phyloP scores from a whole-genome alignment of 306 rosid genomes.

The Sechiopsis laciniata region DNA sequence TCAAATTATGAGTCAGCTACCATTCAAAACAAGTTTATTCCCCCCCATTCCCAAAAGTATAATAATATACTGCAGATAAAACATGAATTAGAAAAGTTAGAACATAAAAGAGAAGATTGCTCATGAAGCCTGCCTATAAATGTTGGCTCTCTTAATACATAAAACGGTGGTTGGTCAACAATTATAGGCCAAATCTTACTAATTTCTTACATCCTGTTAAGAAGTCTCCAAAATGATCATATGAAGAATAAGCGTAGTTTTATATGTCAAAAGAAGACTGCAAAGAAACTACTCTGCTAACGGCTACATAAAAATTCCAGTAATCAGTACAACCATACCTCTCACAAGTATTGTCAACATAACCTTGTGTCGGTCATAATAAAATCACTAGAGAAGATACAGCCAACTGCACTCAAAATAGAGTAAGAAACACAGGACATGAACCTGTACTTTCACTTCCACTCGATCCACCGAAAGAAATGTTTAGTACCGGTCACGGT shows the following conservation, averaged over 20 bases:
- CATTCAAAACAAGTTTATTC: conserved; percentile 1
- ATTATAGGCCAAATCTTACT: conserved; percentile 7
- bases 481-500: conserved; percentile 20
- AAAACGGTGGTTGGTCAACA: not conserved
- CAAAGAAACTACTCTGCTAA: conserved; percentile 19
- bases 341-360: conserved; percentile 37
- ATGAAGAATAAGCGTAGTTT: conserved; percentile 1
- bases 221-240: conserved; percentile 19
- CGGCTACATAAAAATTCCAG: conserved; percentile 20
- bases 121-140: conserved; percentile 2
- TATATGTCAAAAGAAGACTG: conserved; percentile 1
- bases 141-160: conserved; percentile 12
- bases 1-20: not conserved
- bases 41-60: not conserved
- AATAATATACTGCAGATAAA: not conserved
- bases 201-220: conserved; percentile 2
- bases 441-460: conserved; percentile 32
- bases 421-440: conserved; percentile 24
- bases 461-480: conserved; percentile 24
- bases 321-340: conserved; percentile 39
- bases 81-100: not conserved
- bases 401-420: conserved; percentile 20
- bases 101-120: not conserved
- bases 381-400: conserved; percentile 19
- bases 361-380: conserved; percentile 26